Evolutionary conservation across 345 rosid genomes (phyloP), one percentile per base, ranked within the genome.

Genomic region (Zanthoxylum bungeanum): DNA sequence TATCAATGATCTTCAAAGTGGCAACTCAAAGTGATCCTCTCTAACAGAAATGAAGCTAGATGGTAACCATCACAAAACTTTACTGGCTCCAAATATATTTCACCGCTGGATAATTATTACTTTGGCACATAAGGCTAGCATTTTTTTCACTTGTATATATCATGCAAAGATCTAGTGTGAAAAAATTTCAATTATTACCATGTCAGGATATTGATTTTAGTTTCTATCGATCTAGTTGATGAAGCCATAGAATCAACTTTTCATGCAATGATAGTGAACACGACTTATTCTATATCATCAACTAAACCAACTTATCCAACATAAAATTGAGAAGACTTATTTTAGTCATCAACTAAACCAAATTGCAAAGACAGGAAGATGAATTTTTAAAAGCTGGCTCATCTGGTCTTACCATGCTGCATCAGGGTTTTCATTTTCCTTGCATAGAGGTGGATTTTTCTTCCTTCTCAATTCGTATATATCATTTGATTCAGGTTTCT

Each of bases 401-500:
- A 58, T 60, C 61, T 55, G 59, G 64, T 51, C 90, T 85, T 80
- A 93, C 98, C 98, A 94, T 64, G 95, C 91, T 69, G 97, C 95
- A 82, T 94, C 96, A 11, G 95, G 92, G 74, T 94, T 94, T 79
- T 94, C 98, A 55, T 79, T 77, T 65, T 92, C 97, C 73, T 82
- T 84, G 92, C 98, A 94, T 22, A 94, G 79, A 52, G 97, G 95
- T 25, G 97, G 97, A 71, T 58, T 80, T 75, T 83, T 94, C 88
- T 73, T 90, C 80, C 97, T 87, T 73, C 97, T 85, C 81, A 92
- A 78, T 71, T 76, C 86, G 65, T 94, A 94, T 49, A 90, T 94
- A 83, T 84, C 90, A 75, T 90, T 92, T 52, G 97, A 83, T 22
- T 90, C 95, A 0, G 98, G 97, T 85, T 94, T 94, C 81, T 94